phyloP scores from a whole-genome alignment of 108 stramenopile species.

The Nitzschia palea region DNA sequence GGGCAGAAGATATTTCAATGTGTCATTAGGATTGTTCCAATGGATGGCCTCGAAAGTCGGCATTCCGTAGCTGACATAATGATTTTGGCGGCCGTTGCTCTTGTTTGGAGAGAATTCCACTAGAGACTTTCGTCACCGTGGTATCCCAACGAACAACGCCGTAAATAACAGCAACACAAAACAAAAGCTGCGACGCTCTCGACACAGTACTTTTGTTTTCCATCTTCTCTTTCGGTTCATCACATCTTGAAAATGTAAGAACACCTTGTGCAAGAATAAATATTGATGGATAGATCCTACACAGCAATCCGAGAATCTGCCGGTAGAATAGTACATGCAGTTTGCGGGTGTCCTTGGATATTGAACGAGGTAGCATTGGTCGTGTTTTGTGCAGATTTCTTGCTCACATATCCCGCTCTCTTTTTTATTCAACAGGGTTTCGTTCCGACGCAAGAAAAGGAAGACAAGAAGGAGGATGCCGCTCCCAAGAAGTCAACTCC shows the following conservation, averaged over 20 bases:
- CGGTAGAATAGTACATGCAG: too few species aligned
- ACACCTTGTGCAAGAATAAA: background rate
- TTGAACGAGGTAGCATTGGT: too few species aligned
- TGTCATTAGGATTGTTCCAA: constrained; percentile 16
- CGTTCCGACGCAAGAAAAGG: constrained; percentile 66
- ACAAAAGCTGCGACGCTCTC: background rate
- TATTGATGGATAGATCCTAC: too few species aligned
- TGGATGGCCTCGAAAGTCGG: constrained; percentile 1
- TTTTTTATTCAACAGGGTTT: constrained; percentile 44
- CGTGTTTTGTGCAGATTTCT: background rate
- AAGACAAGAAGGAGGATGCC: constrained; percentile 37
- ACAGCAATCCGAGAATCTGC: too few species aligned
- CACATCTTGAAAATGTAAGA: background rate
- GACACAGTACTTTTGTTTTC: background rate
- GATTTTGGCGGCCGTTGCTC: constrained; percentile 10
- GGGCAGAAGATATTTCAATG: background rate
- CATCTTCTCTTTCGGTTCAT: background rate
- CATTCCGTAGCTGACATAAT: background rate
- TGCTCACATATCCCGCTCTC: background rate
- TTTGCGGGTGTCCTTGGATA: too few species aligned
- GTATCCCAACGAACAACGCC: background rate
- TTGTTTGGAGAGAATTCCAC: background rate
- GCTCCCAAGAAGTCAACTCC: constrained; percentile 31
- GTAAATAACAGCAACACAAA: background rate
- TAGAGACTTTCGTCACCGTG: background rate